Evolutionary conservation across 768 basidiomycete species (phyloP), one percentile per base, ranked within the genome.

Genomic region (Dendrothele bispora): DNA sequence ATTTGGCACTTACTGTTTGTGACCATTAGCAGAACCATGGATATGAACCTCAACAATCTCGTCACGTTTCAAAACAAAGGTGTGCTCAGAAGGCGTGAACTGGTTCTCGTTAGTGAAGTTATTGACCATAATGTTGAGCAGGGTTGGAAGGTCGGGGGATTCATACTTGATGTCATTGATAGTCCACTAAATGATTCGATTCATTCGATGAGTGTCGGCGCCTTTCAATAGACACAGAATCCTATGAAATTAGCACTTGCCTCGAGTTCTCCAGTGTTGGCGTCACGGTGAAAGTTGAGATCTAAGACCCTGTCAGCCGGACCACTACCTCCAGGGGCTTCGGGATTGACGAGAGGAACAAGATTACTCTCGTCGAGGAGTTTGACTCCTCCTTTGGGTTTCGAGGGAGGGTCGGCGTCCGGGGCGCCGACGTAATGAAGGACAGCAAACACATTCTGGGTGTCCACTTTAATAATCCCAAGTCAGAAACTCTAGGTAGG

Each of bases 351-450:
- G 10, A 48, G 3, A 2, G 46, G 46, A 10, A 15, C n/a, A 6
- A 48, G 38, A n/a, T 25, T 22, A 26, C 28, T 26, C 26, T 48
- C 46, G 20, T 48, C 32, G 3, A 48, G 38, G n/a, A 15, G 18
- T 40, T 40, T 27, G 17, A 1, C 38, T 8, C 12, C 3, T 22
- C 39, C 39, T 15, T 39, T 18, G 5, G 41, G 43, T 3, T 38
- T 35, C 3, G 57, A 54, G 0, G 41, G 49, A 1, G 75, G 75
- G 1, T 77, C 73, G 12, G 8, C 49, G 11, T 50, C 32, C 0
- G 69, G 62, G 10, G 75, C 73, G 2, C 72, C 74, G 1, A 55
- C 54, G 48, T 78, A n/a, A n/a, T n/a, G n/a, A n/a, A n/a, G n/a
- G n/a, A n/a, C n/a, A n/a, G n/a, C n/a, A n/a, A n/a, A n/a, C 51